Base-by-base conservation (phyloP, 2,329 filamentous ascomycete genomes). In the Scedosporium aurantiacum region DNA sequence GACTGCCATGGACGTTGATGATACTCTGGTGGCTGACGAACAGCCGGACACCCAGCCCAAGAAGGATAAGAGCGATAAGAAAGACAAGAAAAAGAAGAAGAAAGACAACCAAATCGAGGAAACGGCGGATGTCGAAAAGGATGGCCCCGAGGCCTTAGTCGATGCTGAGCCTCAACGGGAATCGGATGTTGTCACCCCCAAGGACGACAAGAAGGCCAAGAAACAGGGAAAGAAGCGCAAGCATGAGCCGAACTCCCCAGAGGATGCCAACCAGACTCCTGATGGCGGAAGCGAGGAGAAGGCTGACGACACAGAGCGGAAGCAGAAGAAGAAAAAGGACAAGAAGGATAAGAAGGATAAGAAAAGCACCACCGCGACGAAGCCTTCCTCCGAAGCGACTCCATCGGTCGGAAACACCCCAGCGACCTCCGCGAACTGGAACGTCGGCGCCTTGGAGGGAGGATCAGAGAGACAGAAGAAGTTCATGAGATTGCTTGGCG, bases 401-500 rank as follows among this genome's bases (percentile, higher is more conserved):
- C 66, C 64, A 25, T 63, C 65, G 1, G 63, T 41, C 5, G 27
- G n/a, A 60, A 55, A 66, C 5, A 43, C 64, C 8, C 32, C 65
- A 3, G 60, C 65, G 18, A 63, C 70, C 14, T 70, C 68, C 2
- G 79, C 78, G 68, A 72, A 78, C 64, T 84, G 81, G 81, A 81
- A 82, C 63, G 79, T 83, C 27, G 69, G 73, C 18, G 76, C 73
- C 40, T 74, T 85, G 40, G 77, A 76, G 45, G 82, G 82, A 37
- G 80, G 78, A 23, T 66, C 72, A 18, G 73, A 74, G 57, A 75
- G 82, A 12, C 80, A 83, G 66, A 72, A 73, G 63, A 85, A 85
- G 71, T 84, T 84, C 63, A 70, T 84, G 66, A 75, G 80, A 37
- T 77, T 85, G 1, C 74, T 85, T 3, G 82, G 82, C 21, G 79